A percentile compares a stretch with the other conserved stretches of the same genome.
Conservation (phyloP, 108 stramenopile species). For the Discostella stelligeroides region DNA sequence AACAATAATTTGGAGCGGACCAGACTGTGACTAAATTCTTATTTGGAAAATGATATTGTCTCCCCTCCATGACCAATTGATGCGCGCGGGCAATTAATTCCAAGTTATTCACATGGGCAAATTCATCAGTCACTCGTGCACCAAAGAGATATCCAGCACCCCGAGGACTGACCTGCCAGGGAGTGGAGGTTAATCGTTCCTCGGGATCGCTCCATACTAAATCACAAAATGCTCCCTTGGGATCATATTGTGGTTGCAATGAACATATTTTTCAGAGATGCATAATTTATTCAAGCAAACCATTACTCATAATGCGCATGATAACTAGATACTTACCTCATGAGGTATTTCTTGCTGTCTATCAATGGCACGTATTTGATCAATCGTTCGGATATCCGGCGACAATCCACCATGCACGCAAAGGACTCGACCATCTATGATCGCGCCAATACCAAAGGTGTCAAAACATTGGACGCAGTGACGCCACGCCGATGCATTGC, state of each 20-base stretch:
- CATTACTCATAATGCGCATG: too few species aligned
- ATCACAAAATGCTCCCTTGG: constrained; percentile 93
- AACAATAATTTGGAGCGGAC: constrained; percentile 98
- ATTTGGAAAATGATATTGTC: constrained; percentile 85
- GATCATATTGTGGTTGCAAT: neutral
- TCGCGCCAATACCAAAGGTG: constrained; percentile 80
- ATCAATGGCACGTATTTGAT: constrained; percentile 88
- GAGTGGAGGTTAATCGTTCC: constrained; percentile 60
- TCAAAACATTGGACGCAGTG: constrained; percentile 91
- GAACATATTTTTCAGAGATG: neutral
- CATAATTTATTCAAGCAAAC: too few species aligned
- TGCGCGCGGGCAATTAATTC: constrained; percentile 94
- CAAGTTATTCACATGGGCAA: constrained; percentile 90
- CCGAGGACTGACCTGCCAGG: constrained; percentile 72
- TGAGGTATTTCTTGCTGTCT: constrained; percentile 90
- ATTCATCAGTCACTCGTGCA: constrained; percentile 89
- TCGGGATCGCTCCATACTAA: constrained; percentile 87
- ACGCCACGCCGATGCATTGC: constrained; percentile 80
- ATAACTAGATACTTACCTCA: constrained; percentile 54
- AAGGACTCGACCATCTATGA: constrained; percentile 87
- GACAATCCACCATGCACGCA: constrained; percentile 92
- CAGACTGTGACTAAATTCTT: constrained; percentile 90
- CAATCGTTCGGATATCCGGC: constrained; percentile 85
- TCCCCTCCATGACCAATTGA: constrained; percentile 97
- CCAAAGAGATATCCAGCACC: constrained; percentile 96